Evolutionary conservation across 345 rosid genomes (phyloP).

Genomic region (Lenwebbia sp.): DNA sequence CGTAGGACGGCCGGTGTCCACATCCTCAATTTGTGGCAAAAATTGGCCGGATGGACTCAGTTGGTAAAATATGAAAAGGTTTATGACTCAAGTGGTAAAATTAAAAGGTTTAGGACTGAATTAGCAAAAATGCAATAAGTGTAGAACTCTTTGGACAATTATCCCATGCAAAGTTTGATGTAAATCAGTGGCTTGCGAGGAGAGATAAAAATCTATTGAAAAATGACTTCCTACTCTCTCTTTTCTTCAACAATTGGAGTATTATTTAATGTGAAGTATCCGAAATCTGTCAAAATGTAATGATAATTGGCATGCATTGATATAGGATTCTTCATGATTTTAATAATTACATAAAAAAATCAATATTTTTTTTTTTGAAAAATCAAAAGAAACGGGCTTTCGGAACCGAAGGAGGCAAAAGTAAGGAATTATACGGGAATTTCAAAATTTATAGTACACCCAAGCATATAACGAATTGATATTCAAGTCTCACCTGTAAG

Average conservation of each 20-base stretch:
- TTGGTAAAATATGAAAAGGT: no score
- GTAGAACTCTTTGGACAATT: no score
- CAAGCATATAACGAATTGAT: not conserved
- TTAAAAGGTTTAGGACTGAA: no score
- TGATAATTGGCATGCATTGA: not conserved
- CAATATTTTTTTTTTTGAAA: not conserved
- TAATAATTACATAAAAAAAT: not conserved
- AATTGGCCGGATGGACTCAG: no score
- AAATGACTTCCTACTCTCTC: not conserved
- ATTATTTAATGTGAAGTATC: not conserved
- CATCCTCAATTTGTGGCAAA: no score
- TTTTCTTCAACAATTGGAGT: not conserved
- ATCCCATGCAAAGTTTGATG: no score
- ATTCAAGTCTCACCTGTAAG: not conserved
- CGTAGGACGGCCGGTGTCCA: no score
- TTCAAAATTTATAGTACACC: not conserved
- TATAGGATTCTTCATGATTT: not conserved
- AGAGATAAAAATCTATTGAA: not conserved
- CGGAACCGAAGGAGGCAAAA: not conserved
- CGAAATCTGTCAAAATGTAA: not conserved
- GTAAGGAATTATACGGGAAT: not conserved
- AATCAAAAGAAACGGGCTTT: not conserved
- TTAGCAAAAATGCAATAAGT: no score
- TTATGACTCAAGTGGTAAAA: no score
- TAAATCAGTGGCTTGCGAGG: no score